These are phyloP conservation scores for Trichoderma cornu-damae DNA, from an alignment of 2,329 filamentous ascomycete genomes.

Conservation along the genomic window DNA sequence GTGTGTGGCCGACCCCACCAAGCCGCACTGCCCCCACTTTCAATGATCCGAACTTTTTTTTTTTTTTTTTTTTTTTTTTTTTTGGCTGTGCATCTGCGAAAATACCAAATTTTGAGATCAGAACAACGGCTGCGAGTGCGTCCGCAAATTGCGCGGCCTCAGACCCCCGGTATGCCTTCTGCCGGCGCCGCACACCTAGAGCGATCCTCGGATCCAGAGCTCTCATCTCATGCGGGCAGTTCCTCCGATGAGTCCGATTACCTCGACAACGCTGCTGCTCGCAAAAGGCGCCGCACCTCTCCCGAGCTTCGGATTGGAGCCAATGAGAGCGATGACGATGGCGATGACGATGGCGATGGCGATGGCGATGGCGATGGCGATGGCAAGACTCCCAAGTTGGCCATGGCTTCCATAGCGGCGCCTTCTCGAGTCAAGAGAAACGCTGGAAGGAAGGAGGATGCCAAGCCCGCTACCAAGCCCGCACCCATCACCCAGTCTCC, in stretches of 20 bases:
- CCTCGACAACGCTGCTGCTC: constrained; percentile 41
- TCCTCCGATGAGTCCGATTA: constrained; percentile 44
- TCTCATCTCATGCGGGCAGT: neutral
- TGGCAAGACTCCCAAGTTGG: constrained; percentile 25
- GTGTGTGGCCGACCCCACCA: neutral
- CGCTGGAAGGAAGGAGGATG: constrained; percentile 21
- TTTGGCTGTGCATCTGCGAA: too few species aligned
- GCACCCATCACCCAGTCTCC: constrained; percentile 1
- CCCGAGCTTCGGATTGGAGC: constrained; percentile 20
- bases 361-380: constrained; percentile 23
- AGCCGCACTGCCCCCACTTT: neutral
- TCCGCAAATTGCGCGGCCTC: neutral
- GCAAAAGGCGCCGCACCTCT: constrained; percentile 43
- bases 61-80: constrained; percentile 4
- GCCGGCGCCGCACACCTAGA: constrained; percentile 2
- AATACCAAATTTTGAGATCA: too few species aligned
- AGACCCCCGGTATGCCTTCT: constrained; percentile 7
- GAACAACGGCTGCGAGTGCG: neutral
- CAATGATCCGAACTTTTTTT: constrained; percentile 10
- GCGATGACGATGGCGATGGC: too few species aligned
- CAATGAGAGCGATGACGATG: constrained; percentile 24
- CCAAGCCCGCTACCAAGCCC: constrained; percentile 17
- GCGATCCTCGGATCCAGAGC: constrained; percentile 8
- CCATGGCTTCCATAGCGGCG: constrained; percentile 43
- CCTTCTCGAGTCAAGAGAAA: constrained; percentile 51